These are phyloP conservation scores for Blastocystis sp. DNA, from an alignment of 352 stramenopile genomes.

Conservation along the genomic window DNA sequence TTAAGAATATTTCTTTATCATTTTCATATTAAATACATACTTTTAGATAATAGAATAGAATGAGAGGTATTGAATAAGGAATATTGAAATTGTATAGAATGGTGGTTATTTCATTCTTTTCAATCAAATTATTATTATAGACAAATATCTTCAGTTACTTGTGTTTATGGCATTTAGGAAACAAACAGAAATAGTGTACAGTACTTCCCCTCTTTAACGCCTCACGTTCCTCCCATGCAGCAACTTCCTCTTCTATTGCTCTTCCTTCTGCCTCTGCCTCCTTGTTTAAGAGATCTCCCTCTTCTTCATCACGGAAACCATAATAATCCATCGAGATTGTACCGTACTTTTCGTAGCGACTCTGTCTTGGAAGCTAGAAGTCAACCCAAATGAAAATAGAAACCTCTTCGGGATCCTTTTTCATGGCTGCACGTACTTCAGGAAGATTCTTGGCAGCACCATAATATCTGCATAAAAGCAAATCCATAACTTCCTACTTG, in stretches of 20 bases:
- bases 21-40: neutral
- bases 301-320: slow-evolving; percentile 74
- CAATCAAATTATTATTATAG: neutral
- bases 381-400: neutral
- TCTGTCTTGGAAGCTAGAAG: slow-evolving; percentile 18
- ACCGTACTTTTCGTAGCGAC: slow-evolving; percentile 50
- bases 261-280: slow-evolving; percentile 67
- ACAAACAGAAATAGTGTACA: neutral
- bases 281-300: slow-evolving; percentile 72
- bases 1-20: too few relatives aligned
- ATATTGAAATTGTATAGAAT: neutral
- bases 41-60: neutral
- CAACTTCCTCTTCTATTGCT: slow-evolving; percentile 64
- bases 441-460: slow-evolving; percentile 55
- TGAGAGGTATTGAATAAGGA: neutral
- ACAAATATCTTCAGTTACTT: neutral
- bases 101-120: neutral
- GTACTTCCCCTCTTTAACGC: slow-evolving; percentile 3
- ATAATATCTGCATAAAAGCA: neutral
- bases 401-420: slow-evolving; percentile 59
- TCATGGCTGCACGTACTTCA: slow-evolving; percentile 24
- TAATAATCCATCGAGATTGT: slow-evolving; percentile 70
- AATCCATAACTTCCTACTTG: neutral
- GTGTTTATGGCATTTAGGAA: neutral
- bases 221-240: slow-evolving; percentile 18